phyloP scores from a whole-genome alignment of 2,329 filamentous ascomycete genomes.

The Scedosporium aurantiacum region DNA sequence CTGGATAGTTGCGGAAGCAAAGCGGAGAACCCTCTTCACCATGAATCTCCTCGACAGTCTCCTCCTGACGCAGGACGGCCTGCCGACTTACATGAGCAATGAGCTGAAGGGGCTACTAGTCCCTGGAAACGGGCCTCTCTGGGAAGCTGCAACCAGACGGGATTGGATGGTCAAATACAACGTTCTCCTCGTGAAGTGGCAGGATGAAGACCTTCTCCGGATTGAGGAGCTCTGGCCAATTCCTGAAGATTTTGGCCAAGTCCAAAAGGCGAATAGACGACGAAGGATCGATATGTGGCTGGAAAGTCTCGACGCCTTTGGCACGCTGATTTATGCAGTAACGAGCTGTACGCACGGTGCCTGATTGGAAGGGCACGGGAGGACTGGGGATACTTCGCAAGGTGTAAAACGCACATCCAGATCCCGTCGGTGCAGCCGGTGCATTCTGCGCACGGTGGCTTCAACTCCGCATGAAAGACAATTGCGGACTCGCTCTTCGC shows the following conservation, averaged over 20 bases:
- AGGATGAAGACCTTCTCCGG: slow-evolving; percentile 22
- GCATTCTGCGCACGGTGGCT: too few species aligned
- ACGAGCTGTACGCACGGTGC: slow-evolving; percentile 32
- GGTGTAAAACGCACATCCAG: too few species aligned
- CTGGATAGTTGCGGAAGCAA: slow-evolving; percentile 42
- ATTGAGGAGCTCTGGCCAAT: slow-evolving; percentile 42
- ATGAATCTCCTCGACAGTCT: slow-evolving; percentile 44
- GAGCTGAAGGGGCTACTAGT: slow-evolving; percentile 34
- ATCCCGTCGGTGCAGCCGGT: too few species aligned
- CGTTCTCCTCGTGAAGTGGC: slow-evolving; percentile 28
- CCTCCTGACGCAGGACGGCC: slow-evolving; percentile 28
- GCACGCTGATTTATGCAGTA: slow-evolving; percentile 40
- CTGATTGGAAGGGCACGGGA: slow-evolving; percentile 11
- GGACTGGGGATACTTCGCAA: too few species aligned
- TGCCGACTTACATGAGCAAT: slow-evolving; percentile 35
- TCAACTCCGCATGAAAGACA: too few species aligned
- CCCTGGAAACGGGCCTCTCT: slow-evolving; percentile 29
- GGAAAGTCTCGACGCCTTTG: slow-evolving; percentile 39
- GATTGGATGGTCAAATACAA: slow-evolving; percentile 35
- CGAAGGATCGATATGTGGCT: slow-evolving; percentile 37
- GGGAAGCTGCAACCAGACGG: slow-evolving; percentile 24
- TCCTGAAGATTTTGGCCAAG: slow-evolving; percentile 19
- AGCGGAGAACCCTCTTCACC: slow-evolving; percentile 36
- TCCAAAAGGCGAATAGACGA: slow-evolving; percentile 18
- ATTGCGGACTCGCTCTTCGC: too few species aligned